Evolutionary conservation across 1,284 basidiomycete genomes (phyloP).

Genomic region (Leccinum subspadiceum): DNA sequence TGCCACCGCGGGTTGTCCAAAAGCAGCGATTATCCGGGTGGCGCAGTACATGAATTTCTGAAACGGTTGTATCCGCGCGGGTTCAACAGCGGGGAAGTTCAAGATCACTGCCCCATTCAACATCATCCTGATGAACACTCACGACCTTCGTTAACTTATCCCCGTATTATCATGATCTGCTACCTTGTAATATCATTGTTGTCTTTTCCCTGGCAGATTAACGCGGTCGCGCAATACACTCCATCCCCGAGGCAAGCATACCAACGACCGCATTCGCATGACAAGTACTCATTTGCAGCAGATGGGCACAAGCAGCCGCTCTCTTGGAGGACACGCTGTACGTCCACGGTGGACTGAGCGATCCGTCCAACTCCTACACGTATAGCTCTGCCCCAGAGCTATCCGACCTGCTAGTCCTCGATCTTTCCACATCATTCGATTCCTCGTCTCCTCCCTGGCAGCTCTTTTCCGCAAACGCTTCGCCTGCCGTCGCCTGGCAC

Average conservation of each 20-base stretch:
- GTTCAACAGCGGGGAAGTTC: conserved; percentile 1
- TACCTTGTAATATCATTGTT: conserved; percentile 6
- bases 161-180: conserved; percentile 8
- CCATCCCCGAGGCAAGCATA: conserved; percentile 26
- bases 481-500: conserved; percentile 76
- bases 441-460: conserved; percentile 65
- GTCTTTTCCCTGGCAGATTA: conserved; percentile 11
- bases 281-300: conserved; percentile 32
- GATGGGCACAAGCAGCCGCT: conserved; percentile 79
- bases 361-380: conserved; percentile 62
- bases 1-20: conserved; percentile 10
- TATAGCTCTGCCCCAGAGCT: conserved; percentile 74
- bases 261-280: neutral
- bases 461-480: conserved; percentile 48
- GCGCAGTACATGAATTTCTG: no score
- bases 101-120: neutral
- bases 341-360: conserved; percentile 78
- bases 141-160: conserved; percentile 21
- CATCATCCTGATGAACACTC: conserved; percentile 18
- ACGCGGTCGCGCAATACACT: conserved; percentile 10
- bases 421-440: conserved; percentile 60
- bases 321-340: conserved; percentile 62
- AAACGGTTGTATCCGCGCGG: conserved; percentile 1
- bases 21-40: conserved; percentile 2
- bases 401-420: conserved; percentile 67